Evolutionary conservation across 2,329 filamentous ascomycete genomes (phyloP), one percentile per base, ranked within the genome.

Genomic region (Fusarium mangiferae): DNA sequence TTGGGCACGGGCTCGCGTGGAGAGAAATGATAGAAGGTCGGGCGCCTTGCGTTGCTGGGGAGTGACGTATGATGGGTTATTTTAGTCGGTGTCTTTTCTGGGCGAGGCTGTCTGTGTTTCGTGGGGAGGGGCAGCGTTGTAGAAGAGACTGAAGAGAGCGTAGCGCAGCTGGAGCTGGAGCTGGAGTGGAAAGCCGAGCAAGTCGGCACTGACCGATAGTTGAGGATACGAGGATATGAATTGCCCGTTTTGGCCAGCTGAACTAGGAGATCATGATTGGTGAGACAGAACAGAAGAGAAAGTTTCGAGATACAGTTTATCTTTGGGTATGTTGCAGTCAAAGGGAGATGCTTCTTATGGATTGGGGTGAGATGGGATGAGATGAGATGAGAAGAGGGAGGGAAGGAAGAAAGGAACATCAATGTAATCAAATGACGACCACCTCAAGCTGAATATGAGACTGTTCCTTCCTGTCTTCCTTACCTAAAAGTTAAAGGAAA

Each of bases 61-160:
- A 66, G 73, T 78, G 75, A 78, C 76, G 76, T 78, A 78, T 73
- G 59, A 56, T 76, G 56, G 51, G 73, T 65, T 72, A 66, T 72
- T 62, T 72, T 68, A 67, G 69, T 66, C 52, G 67, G 54, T 61
- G 54, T 67, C 56, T 60, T 60, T 26, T 33, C 54, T 71, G 55
- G 72, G 66, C 66, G 72, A 78, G 76, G 75, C 74, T 55, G 56
- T n/a, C 33, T 49, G 30, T 75, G 74, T 73, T 73, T 71, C 67
- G 75, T 51, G 60, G 66, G 57, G 73, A 70, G 72, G 64, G 71
- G 62, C 56, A 71, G 48, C 54, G 61, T 56, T n/a, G 52, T 18
- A 46, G 30, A 49, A 51, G 42, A 57, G n/a, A 42, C 45, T 38
- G 35, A 39, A 30, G 38, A 38, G 39, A 69, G 48, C 57, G 41